Evolutionary conservation across 768 basidiomycete species (phyloP).

Genomic region (Mycena albidolilacea): DNA sequence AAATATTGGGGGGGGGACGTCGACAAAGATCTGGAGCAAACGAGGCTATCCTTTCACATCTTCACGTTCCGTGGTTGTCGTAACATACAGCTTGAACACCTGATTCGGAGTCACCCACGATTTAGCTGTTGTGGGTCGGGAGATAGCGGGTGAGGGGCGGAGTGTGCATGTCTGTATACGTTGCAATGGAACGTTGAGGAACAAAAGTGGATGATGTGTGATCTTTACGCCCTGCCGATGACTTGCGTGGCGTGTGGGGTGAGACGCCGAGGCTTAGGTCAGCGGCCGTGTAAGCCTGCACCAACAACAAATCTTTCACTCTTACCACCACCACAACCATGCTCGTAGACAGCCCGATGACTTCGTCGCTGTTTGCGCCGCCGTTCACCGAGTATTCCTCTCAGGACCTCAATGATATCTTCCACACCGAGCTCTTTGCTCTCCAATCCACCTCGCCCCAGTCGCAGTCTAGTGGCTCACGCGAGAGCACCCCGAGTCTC

Average conservation of each 20-base stretch:
- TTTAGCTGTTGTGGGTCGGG: too few relatives aligned
- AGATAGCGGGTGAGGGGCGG: too few relatives aligned
- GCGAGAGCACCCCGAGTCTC: constrained; percentile 61
- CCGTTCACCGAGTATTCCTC: constrained; percentile 38
- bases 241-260: neutral
- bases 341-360: constrained; percentile 59
- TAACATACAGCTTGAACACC: too few relatives aligned
- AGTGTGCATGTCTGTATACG: too few relatives aligned
- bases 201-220: neutral
- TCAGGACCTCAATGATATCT: constrained; percentile 71
- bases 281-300: neutral
- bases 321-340: constrained; percentile 42
- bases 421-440: constrained; percentile 74
- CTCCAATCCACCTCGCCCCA: constrained; percentile 43
- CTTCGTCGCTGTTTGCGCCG: constrained; percentile 42
- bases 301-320: neutral
- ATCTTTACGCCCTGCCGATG: neutral
- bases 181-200: neutral
- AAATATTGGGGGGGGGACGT: too few relatives aligned
- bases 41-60: too few relatives aligned
- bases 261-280: neutral
- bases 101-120: too few relatives aligned
- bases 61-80: too few relatives aligned
- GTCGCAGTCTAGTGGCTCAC: constrained; percentile 57
- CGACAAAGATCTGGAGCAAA: too few relatives aligned